Percentiles rank a stretch among this genome's conserved stretches.
Evolutionary conservation across 352 stramenopile species (phyloP).

Genomic region (Phytophthora sp.): DNA sequence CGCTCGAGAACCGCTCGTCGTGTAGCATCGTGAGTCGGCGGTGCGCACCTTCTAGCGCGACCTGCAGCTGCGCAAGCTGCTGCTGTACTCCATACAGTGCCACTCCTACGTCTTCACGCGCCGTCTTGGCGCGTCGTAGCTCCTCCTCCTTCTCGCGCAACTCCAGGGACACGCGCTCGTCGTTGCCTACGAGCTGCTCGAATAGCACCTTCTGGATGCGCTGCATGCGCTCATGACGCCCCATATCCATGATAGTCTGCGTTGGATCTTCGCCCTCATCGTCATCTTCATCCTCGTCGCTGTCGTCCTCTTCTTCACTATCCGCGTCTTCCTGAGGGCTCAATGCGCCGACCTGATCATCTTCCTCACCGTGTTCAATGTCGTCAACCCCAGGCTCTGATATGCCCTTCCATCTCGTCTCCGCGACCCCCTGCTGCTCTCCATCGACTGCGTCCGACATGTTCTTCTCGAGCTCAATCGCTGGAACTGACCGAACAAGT

Average conservation of each 20-base stretch:
- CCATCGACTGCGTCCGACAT: slow-evolving; percentile 20
- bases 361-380: slow-evolving; percentile 8
- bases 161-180: slow-evolving; percentile 73
- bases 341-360: neutral
- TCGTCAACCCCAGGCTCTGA: slow-evolving; percentile 18
- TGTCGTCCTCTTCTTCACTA: slow-evolving; percentile 45
- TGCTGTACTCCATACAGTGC: slow-evolving; percentile 95
- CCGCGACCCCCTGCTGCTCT: neutral
- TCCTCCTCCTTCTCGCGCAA: slow-evolving; percentile 84
- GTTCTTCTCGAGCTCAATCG: neutral
- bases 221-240: slow-evolving; percentile 80
- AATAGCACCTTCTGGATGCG: slow-evolving; percentile 86
- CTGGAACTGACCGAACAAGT: slow-evolving; percentile 2
- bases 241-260: slow-evolving; percentile 86
- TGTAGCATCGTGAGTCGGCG: slow-evolving; percentile 69
- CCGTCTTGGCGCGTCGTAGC: slow-evolving; percentile 63
- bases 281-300: slow-evolving; percentile 62
- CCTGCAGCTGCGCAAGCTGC: slow-evolving; percentile 93
- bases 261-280: slow-evolving; percentile 69
- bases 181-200: slow-evolving; percentile 79
- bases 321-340: slow-evolving; percentile 36
- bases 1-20: slow-evolving; percentile 69
- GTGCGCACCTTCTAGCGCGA: slow-evolving; percentile 87
- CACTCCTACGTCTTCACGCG: slow-evolving; percentile 91
- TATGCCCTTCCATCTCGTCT: neutral